phyloP scores from a whole-genome alignment of 441 rosid genomes.

The Pelargonium citronellum region DNA sequence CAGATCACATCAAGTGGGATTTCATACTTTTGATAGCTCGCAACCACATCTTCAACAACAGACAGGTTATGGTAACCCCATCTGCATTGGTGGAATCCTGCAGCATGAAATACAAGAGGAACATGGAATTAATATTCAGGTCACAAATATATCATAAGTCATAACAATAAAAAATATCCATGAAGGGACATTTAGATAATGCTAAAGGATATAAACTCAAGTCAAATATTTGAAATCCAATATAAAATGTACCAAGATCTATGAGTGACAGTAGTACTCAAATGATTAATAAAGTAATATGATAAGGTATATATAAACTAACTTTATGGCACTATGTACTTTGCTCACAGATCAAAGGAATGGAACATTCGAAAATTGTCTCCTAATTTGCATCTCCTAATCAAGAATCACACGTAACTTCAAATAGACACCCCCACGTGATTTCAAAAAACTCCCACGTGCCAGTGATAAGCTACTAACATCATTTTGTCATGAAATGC shows the following conservation, averaged over 20 bases:
- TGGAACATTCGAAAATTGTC: not conserved
- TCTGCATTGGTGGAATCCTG: constrained; percentile 95
- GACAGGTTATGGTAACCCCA: constrained; percentile 98
- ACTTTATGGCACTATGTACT: not conserved
- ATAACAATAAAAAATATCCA: not conserved
- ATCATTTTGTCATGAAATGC: not conserved
- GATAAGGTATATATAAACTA: too few species aligned
- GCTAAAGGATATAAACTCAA: not conserved
- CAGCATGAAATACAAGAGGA: not conserved
- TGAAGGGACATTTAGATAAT: not conserved
- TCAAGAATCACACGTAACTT: not conserved
- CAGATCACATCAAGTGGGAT: constrained; percentile 94
- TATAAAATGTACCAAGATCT: too few species aligned
- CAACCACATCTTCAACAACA: constrained; percentile 89
- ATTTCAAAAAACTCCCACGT: not conserved
- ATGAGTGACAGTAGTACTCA: too few species aligned
- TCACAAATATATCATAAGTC: not conserved
- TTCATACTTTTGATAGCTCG: constrained; percentile 62
- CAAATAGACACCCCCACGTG: not conserved
- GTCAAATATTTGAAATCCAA: too few species aligned
- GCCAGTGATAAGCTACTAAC: not conserved
- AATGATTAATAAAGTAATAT: too few species aligned
- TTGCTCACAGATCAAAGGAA: not conserved
- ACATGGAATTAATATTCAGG: not conserved
- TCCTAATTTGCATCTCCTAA: not conserved